phyloP scores from a whole-genome alignment of 257 asterid species.

The Solanum virginianum region DNA sequence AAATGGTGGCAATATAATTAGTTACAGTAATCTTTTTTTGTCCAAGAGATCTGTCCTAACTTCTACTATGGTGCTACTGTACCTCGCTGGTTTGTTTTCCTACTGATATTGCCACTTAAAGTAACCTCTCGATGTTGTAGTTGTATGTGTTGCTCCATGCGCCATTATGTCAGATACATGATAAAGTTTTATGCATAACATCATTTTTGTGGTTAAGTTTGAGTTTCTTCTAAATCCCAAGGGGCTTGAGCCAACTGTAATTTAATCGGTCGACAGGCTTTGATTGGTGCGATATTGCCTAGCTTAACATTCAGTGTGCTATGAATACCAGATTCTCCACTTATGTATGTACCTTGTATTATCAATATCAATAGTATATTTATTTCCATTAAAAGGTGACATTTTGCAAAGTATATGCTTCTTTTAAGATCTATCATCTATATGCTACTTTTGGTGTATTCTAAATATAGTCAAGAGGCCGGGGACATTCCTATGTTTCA shows the following conservation, averaged over 20 bases:
- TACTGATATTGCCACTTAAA: not conserved
- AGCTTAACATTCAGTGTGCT: not conserved
- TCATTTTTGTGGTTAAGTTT: not conserved
- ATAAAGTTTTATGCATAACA: not conserved
- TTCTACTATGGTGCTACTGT: not conserved
- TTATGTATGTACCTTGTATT: not conserved
- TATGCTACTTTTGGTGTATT: not conserved
- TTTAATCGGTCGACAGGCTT: not conserved
- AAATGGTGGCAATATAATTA: constrained; percentile 66
- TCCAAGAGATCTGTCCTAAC: not conserved
- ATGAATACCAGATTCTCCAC: not conserved
- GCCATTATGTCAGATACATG: not conserved
- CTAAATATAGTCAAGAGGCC: not conserved
- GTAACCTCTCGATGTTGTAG: not conserved
- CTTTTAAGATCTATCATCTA: not conserved
- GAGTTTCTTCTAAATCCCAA: not conserved
- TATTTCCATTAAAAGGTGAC: not conserved
- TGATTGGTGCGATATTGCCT: not conserved
- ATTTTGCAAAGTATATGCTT: not conserved
- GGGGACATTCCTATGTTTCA: not conserved
- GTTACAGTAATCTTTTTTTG: constrained; percentile 4
- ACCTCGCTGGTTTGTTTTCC: not conserved
- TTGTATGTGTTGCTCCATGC: not conserved
- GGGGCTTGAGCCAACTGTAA: not conserved
- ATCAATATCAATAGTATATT: not conserved